Evolutionary conservation across 2,329 filamentous ascomycete genomes (phyloP).

Genomic region (Penicillium olsonii): DNA sequence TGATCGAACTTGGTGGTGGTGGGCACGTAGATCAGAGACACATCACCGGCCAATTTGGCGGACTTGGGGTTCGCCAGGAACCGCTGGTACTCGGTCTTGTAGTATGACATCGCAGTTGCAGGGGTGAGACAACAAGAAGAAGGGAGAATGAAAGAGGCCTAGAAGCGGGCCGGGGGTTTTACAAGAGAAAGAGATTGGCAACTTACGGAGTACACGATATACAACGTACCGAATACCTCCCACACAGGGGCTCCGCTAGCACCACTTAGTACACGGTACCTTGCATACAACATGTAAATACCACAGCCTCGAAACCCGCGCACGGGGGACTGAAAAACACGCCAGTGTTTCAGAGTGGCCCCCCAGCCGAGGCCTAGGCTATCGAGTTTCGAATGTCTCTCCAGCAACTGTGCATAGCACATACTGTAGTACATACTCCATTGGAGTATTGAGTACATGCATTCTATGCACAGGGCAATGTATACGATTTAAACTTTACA

Average conservation of each 20-base stretch:
- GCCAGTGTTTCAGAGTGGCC: conserved; percentile 25
- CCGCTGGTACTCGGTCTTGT: conserved; percentile 63
- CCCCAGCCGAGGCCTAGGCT: neutral
- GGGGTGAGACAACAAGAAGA: conserved; percentile 11
- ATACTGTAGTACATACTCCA: no score
- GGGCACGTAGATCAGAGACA: conserved; percentile 82
- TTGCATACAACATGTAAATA: conserved; percentile 1
- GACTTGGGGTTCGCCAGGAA: conserved; percentile 69
- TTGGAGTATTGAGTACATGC: no score
- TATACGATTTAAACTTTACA: no score
- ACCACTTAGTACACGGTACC: conserved; percentile 12
- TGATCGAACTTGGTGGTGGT: conserved; percentile 76
- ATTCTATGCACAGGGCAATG: no score
- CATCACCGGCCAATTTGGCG: conserved; percentile 64
- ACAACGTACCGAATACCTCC: neutral
- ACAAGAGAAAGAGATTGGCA: conserved; percentile 8
- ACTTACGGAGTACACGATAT: neutral
- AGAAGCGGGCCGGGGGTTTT: conserved; percentile 5
- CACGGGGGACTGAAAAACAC: conserved; percentile 19
- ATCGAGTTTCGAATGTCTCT: conserved; percentile 16
- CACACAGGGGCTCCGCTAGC: conserved; percentile 3
- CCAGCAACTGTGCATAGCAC: conserved; percentile 25
- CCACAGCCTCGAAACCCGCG: conserved; percentile 8
- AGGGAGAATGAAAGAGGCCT: conserved; percentile 8
- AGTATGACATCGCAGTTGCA: conserved; percentile 39